Conservation (phyloP, 345 rosid species). For the Salix brachista region DNA sequence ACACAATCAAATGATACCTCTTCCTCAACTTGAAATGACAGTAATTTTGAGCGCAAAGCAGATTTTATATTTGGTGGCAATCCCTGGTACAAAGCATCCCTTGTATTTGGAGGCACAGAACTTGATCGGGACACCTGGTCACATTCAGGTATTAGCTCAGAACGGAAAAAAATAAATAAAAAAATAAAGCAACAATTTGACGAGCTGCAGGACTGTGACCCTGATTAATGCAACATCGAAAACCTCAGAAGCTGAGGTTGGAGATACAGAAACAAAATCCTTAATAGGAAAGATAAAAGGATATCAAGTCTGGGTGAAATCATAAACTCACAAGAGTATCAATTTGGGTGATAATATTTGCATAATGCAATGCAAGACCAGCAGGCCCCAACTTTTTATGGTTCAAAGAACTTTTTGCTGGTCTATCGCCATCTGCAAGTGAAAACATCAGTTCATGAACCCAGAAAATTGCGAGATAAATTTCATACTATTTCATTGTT, state of each 20-base stretch:
- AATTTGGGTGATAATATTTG: slow-evolving; percentile 86
- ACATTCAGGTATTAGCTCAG: slow-evolving; percentile 13
- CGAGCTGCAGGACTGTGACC: background rate
- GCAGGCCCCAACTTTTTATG: slow-evolving; percentile 76
- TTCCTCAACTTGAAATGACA: slow-evolving; percentile 61
- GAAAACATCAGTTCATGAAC: background rate
- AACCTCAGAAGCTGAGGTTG: background rate
- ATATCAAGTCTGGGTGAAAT: background rate
- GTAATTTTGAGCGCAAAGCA: slow-evolving; percentile 70
- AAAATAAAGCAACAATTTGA: background rate
- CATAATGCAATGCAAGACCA: slow-evolving; percentile 96
- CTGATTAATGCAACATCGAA: background rate
- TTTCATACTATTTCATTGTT: background rate
- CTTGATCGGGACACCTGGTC: slow-evolving; percentile 88
- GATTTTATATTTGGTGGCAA: slow-evolving; percentile 83
- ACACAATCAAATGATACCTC: slow-evolving; percentile 44
- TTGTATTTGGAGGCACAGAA: slow-evolving; percentile 84
- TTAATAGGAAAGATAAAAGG: background rate
- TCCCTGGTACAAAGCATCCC: slow-evolving; percentile 95
- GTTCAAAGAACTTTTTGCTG: slow-evolving; percentile 33
- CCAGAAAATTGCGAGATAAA: background rate
- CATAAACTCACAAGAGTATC: slow-evolving; percentile 80
- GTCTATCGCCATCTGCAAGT: slow-evolving; percentile 57
- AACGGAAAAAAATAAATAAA: background rate
- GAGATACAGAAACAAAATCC: background rate